Base-by-base conservation (phyloP, 441 rosid genomes). In the Croton setiger region DNA sequence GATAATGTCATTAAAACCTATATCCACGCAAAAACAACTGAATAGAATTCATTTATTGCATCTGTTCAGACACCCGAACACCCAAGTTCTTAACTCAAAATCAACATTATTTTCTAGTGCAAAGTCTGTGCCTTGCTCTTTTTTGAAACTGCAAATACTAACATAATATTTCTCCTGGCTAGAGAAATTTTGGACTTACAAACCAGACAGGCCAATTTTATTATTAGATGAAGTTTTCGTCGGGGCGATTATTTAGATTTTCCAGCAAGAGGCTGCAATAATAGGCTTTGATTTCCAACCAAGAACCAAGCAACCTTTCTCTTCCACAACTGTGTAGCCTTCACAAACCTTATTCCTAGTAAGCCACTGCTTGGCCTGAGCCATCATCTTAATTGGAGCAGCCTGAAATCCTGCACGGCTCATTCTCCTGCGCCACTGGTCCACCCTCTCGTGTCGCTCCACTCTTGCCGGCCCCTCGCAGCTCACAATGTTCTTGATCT, bases 321-420 rank as follows among this genome's bases (percentile, higher is more conserved):
- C 93, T 63, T 88, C 93, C 67, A 75, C 78, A 43, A 83, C 75
- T 0, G 87, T 84, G 76, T 83, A 88, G 3, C 84, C 88, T 17
- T 86, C 84, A 23, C 79, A 71, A 10, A 76, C 75, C 11, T 68
- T 78, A 10, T 74, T 79, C 63, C 76, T 79, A 68, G 57, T 75
- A 4, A 86, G 80, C 93, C 93, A 86, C 66, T 83, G 75, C 80
- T 83, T 83, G 64, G 87, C 82, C 75, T 75, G 84, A 54, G 75
- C 64, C 71, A 81, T 12, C 85, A 80, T 80, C 84, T 78, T 84
- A 31, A 81, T 63, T 0, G 88, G 86, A 39, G 85, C 79, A 31
- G 77, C 85, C 78, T 86, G 90, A 48, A 88, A 88, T n/a, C 88
- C 86, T 0, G 90, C 90, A n/a, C 88, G 84, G 74, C 88, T 87